These are phyloP conservation scores for Xylaria sp. DNA, from an alignment of 2,329 filamentous ascomycete species.

Conservation along the genomic window DNA sequence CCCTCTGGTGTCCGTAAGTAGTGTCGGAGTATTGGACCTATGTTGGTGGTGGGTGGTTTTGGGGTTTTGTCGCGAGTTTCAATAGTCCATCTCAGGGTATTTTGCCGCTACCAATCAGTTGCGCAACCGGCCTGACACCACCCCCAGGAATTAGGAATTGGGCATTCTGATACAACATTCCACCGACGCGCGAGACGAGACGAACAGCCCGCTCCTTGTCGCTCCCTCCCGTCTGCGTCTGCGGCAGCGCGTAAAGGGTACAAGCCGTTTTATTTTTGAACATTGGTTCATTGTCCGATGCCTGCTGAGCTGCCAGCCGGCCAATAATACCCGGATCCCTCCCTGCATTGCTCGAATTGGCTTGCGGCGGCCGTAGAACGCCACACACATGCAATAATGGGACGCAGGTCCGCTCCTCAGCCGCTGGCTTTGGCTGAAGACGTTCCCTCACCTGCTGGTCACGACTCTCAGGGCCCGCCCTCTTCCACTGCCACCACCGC, in stretches of 20 bases:
- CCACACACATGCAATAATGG: conserved; percentile 56
- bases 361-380: conserved; percentile 33
- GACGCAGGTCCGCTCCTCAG: conserved; percentile 68
- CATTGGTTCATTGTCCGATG: conserved; percentile 33
- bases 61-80: conserved; percentile 40
- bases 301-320: conserved; percentile 33
- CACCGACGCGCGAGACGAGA: conserved; percentile 50
- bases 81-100: conserved; percentile 34
- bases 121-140: conserved; percentile 45
- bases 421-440: conserved; percentile 65
- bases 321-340: conserved; percentile 35
- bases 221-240: conserved; percentile 41
- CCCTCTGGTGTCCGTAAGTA: background rate
- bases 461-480: conserved; percentile 48
- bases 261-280: conserved; percentile 20
- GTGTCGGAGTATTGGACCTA: conserved; percentile 10
- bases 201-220: conserved; percentile 33
- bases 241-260: conserved; percentile 44
- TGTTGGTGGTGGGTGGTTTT: conserved; percentile 26
- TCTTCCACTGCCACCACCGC: conserved; percentile 35
- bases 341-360: conserved; percentile 35
- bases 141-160: conserved; percentile 33
- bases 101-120: conserved; percentile 43
- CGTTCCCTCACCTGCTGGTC: conserved; percentile 47
- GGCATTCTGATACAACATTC: conserved; percentile 50